phyloP scores from a whole-genome alignment of 2,329 filamentous ascomycete species.

The Xylaria sp. region DNA sequence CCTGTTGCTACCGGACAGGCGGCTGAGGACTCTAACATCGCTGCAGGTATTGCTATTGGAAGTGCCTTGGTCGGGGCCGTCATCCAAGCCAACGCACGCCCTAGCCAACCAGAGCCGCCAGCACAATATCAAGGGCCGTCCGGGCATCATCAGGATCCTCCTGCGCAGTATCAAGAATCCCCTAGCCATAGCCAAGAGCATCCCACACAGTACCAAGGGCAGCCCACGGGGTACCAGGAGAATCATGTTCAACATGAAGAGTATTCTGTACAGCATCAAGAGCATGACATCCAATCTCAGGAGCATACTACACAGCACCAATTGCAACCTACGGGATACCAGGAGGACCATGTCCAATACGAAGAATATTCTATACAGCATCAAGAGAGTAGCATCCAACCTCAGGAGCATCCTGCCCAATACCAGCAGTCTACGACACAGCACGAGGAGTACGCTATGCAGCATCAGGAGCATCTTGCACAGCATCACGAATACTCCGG shows the following conservation, averaged over 20 bases:
- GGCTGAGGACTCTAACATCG: conserved; percentile 14
- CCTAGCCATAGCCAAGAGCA: background rate
- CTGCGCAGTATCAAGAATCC: conserved; percentile 3
- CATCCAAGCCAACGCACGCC: background rate
- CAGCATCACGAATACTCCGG: too few species aligned
- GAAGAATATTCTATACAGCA: background rate
- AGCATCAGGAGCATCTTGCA: background rate
- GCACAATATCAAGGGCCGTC: conserved; percentile 1
- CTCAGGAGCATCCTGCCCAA: background rate
- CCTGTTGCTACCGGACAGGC: conserved; percentile 10
- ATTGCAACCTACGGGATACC: too few species aligned
- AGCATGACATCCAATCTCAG: background rate
- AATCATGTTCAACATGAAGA: conserved; percentile 7
- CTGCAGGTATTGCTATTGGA: conserved; percentile 16
- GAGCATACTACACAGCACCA: background rate
- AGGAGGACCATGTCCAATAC: too few species aligned
- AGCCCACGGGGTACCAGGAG: too few species aligned
- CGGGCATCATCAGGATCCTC: conserved; percentile 4
- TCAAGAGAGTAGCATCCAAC: too few species aligned
- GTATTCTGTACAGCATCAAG: conserved; percentile 4
- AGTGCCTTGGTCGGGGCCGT: conserved; percentile 7
- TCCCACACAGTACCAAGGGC: background rate
- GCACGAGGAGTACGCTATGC: conserved; percentile 2
- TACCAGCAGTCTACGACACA: conserved; percentile 3
- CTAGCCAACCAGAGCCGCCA: conserved; percentile 1